A percentile compares a stretch with the other conserved stretches of the same genome.
Evolutionary conservation across 2,329 filamentous ascomycete species (phyloP).

Genomic region (Sporothrix pseudoabietina): DNA sequence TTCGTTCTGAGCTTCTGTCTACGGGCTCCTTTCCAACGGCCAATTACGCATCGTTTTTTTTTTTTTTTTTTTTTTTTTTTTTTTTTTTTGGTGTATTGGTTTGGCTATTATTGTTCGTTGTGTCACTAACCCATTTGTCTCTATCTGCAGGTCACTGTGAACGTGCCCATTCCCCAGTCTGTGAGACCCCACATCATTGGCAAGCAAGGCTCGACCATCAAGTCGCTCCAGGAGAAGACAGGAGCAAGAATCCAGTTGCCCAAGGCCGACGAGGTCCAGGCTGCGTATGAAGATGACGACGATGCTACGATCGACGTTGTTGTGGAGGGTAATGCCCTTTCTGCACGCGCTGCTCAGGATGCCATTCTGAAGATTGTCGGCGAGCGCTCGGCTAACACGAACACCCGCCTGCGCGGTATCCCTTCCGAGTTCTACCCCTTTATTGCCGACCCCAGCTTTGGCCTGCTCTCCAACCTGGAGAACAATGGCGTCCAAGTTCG

Average conservation of each 20-base stretch:
- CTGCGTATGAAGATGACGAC: constrained; percentile 70
- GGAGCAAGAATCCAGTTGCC: constrained; percentile 90
- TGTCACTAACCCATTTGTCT: constrained; percentile 35
- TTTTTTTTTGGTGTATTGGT: background rate
- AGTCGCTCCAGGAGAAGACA: constrained; percentile 83
- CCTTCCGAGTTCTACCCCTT: constrained; percentile 95
- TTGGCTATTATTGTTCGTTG: background rate
- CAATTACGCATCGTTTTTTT: background rate
- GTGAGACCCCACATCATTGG: constrained; percentile 90
- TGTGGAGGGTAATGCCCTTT: constrained; percentile 88
- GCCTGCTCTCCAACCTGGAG: constrained; percentile 67
- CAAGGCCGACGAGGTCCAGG: constrained; percentile 67
- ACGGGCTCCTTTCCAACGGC: background rate
- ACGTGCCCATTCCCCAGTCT: constrained; percentile 79
- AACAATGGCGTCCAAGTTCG: constrained; percentile 77
- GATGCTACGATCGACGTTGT: constrained; percentile 81
- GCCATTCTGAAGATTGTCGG: constrained; percentile 86
- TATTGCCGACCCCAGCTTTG: constrained; percentile 78
- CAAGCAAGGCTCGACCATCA: constrained; percentile 85
- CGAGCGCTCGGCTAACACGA: constrained; percentile 81
- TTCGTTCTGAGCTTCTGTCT: background rate
- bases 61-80: background rate
- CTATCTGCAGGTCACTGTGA: constrained; percentile 52
- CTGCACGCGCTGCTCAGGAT: constrained; percentile 78
- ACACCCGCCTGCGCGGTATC: constrained; percentile 77